Evolutionary conservation across 2,329 filamentous ascomycete genomes (phyloP), one percentile per base, ranked within the genome.

Genomic region (Aureobasidium lini): DNA sequence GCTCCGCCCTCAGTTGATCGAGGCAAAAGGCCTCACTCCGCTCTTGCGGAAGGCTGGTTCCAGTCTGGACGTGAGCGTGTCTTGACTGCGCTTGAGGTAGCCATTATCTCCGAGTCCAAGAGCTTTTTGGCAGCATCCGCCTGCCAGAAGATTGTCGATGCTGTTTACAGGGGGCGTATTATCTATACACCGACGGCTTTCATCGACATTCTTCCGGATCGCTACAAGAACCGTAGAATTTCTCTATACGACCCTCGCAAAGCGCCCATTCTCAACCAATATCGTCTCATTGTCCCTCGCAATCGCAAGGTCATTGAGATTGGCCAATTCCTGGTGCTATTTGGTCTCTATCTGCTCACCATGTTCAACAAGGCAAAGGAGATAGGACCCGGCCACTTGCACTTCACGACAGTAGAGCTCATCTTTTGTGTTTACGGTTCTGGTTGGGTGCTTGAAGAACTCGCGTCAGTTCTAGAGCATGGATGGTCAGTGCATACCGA

Each of bases 161-260:
- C 89, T 50, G 90, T 95, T 47, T 94, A 93, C 68, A 84, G 86
- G 42, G 90, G 90, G 5, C 81, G 87, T 36, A 82, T 95, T 62
- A 85, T 91, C 37, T 94, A 94, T 69, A 93, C 89, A 1, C 90
- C 90, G 0, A 89, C 86, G 0, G 85, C 85, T 0, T 91, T 90
- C 69, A 84, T 93, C 70, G 88, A 94, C 71, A 87, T 95, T 61
- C 84, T 95, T 49, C 89, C 90, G 0, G 90, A 94, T 70, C 85
- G 88, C 66, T 95, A 94, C 77, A 94, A 94, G 74, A 82, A 87
- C 67, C 88, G 88, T 65, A 88, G 88, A 2, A 92, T 94, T 58
- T 86, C 87, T 7, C 76, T 94, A 0, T 94, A 94, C 70, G 86
- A 92, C 67, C 90, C 89, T 1, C 78, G 87, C 15, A 83, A 85